Evolutionary conservation across 805 yeast genomes (phyloP), one percentile per base, ranked within the genome.

Genomic region (Candida xyloterini): DNA sequence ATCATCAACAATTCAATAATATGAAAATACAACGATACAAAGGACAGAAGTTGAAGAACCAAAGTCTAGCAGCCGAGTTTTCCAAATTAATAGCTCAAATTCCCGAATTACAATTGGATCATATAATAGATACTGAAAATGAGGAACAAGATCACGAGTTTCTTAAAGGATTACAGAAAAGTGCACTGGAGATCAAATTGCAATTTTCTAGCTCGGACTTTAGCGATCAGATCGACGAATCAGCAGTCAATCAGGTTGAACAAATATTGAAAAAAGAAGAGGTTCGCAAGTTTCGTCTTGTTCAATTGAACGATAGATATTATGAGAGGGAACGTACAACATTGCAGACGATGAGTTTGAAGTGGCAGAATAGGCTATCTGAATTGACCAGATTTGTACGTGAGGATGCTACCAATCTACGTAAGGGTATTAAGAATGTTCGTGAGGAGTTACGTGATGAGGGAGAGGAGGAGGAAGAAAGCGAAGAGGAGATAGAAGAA

Each of bases 301-400:
- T 51, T 21, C 51, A 54, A 30, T 41, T 60, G 39, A 53, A 50
- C 30, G 62, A 60, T 30, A 46, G 50, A 21, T 50, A 51, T 15
- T 54, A 55, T 32, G 52, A 52, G 32, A 35, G 49, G 5, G 57
- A 61, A 37, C 43, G 53, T 5, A 34, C 41, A 4, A 14, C 26
- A 13, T 22, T 62, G 29, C 49, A 48, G 16, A 44, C 41, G 10
- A 27, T 54, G 45, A 55, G 59, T 25, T 28, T 44, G 15, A 59
- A 59, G 41, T 63, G 65, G 66, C 43, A 44, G 21, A 36, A 40
- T n/a, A 51, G 58, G 27, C 39, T 62, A 33, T 37, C 31, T 8
- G 45, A 46, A 24, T 35, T 60, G 26, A 46, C 43, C 11, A 33
- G 37, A 14, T 62, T 60, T 33, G 24, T 58, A 5, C 46, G 41